phyloP scores from a whole-genome alignment of 2,329 filamentous ascomycete genomes.

The Diaporthe sp. region DNA sequence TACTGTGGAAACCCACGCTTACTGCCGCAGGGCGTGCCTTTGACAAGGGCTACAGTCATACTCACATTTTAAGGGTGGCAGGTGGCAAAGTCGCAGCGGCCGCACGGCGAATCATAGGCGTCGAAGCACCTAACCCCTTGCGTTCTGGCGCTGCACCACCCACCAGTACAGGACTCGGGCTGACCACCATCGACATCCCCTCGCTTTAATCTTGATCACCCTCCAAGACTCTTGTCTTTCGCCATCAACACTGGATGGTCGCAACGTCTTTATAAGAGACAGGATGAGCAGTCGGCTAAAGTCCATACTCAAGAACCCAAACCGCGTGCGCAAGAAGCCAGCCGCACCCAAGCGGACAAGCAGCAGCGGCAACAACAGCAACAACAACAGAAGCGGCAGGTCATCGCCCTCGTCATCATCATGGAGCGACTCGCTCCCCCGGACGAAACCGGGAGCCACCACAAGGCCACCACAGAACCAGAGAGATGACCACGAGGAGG shows the following conservation, averaged over 20 bases:
- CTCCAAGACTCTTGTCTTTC: background rate
- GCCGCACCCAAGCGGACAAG: constrained; percentile 31
- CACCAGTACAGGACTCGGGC: background rate
- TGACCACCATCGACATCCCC: background rate
- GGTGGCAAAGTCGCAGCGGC: constrained; percentile 1
- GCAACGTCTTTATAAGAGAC: background rate
- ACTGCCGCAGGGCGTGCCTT: background rate
- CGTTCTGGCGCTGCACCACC: background rate
- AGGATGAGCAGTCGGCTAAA: constrained; percentile 37
- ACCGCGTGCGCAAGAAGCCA: constrained; percentile 38
- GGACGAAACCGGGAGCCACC: constrained; percentile 32
- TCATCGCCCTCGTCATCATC: constrained; percentile 33
- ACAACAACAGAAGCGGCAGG: constrained; percentile 5
- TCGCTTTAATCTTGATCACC: background rate
- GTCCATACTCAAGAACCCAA: constrained; percentile 39
- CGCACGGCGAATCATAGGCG: constrained; percentile 7
- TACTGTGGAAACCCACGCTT: background rate
- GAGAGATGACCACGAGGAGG: constrained; percentile 45
- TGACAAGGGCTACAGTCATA: background rate
- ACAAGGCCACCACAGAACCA: constrained; percentile 8
- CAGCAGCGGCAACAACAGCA: background rate
- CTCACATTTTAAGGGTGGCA: background rate
- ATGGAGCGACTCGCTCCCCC: constrained; percentile 36
- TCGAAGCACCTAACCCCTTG: background rate
- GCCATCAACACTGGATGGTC: background rate